phyloP scores from a whole-genome alignment of 2,329 filamentous ascomycete genomes.

The Colletotrichum camelliae region DNA sequence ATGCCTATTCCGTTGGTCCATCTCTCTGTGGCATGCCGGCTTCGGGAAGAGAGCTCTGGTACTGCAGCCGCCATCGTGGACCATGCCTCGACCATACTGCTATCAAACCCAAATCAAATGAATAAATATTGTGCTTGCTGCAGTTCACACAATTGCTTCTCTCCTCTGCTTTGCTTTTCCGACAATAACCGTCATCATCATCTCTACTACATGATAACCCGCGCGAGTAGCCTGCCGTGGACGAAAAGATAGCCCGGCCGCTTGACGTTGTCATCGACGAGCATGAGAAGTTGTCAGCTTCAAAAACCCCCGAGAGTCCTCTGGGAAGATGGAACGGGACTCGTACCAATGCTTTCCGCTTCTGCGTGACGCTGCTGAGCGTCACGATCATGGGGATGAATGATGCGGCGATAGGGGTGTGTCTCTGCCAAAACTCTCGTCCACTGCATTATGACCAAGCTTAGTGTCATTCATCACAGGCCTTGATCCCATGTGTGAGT shows the following conservation, averaged over 20 bases:
- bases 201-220: background rate
- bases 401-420: conserved; percentile 68
- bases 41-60: background rate
- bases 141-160: background rate
- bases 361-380: conserved; percentile 62
- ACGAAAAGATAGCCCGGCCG: background rate
- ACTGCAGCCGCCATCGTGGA: background rate
- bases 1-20: background rate
- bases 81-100: background rate
- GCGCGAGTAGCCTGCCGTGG: background rate
- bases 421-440: conserved; percentile 34
- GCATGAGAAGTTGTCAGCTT: background rate
- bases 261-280: background rate
- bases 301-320: background rate
- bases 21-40: background rate
- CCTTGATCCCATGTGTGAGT: background rate
- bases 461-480: background rate
- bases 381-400: conserved; percentile 73
- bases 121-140: background rate
- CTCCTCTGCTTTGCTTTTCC: background rate
- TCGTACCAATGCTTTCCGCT: conserved; percentile 61
- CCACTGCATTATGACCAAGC: background rate
- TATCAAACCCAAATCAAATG: background rate
- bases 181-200: background rate
- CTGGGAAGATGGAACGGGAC: conserved; percentile 70